These are phyloP conservation scores for Teunomyces aglyptinius DNA, from an alignment of 805 yeast genomes.

Conservation along the genomic window DNA sequence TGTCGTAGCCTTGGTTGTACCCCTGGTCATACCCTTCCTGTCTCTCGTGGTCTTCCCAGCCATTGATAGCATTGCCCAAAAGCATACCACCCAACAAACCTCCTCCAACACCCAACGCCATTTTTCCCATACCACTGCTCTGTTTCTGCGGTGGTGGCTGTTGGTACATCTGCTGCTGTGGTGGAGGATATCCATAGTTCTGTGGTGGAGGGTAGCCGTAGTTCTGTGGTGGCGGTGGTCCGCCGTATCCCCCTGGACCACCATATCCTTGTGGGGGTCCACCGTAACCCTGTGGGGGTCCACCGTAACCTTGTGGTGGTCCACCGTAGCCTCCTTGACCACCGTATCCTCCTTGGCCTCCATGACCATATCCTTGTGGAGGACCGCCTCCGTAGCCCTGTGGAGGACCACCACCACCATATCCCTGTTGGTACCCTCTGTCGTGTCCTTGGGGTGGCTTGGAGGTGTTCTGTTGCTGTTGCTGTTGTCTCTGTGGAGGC, in stretches of 20 bases:
- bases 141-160: conserved; percentile 31
- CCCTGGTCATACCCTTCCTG: conserved; percentile 35
- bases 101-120: conserved; percentile 47
- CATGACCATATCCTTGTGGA: conserved; percentile 18
- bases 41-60: conserved; percentile 23
- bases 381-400: conserved; percentile 18
- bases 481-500: conserved; percentile 4
- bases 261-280: conserved; percentile 16
- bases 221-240: conserved; percentile 23
- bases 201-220: conserved; percentile 23
- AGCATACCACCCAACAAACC: conserved; percentile 64
- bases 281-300: conserved; percentile 21
- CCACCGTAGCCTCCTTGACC: conserved; percentile 20
- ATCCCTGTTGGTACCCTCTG: conserved; percentile 6
- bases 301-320: conserved; percentile 1
- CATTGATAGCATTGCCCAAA: conserved; percentile 44
- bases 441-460: conserved; percentile 13
- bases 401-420: conserved; percentile 6
- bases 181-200: conserved; percentile 7
- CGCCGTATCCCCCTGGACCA: conserved; percentile 13
- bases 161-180: conserved; percentile 26
- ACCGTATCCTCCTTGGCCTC: neutral
- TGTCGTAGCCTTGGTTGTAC: conserved; percentile 27
- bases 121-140: conserved; percentile 19
- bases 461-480: conserved; percentile 4